Base-by-base conservation (phyloP, 495 filamentous ascomycete genomes). In the Daldinia caldariorum region DNA sequence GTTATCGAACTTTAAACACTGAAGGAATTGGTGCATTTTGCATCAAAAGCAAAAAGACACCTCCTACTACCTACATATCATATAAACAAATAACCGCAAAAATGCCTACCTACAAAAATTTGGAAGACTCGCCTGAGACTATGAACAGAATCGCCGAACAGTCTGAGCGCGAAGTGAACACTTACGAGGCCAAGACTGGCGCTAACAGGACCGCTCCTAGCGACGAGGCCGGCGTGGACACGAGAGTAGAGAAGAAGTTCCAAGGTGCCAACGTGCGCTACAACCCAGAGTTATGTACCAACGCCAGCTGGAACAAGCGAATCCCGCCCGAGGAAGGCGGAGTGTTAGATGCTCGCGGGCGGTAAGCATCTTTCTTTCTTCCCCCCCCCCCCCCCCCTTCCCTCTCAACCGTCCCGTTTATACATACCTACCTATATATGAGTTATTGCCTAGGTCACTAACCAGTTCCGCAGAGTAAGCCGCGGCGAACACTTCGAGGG, bases 101-200 rank as follows among this genome's bases (percentile, higher is more conserved):
- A 5, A 56, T 32, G 55, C 26, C 3, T 26, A 26, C 26, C n/a
- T 34, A 69, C 56, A 74, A 20, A 58, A 77, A n/a, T n/a, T n/a
- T 77, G 73, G 55, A 67, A 54, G 45, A 70, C 7, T 68, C 63
- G 13, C 45, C 64, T 3, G 64, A 75, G 34, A 60, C 66, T 20
- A 39, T 75, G 3, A 67, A 62, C 35, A 55, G 76, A 41, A 78
- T 85, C 55, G 81, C 83, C 67, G 70, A 78, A 20, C 70, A 80
- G 58, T 83, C 84, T 14, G 83, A 86, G 75, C 77, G 69, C 26
- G 84, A 85, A 66, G 78, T 86, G 47, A 83, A 83, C 72, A 78
- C 72, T 20, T 78, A 81, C 67, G 72, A 77, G 32, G 63, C 80
- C 45, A 85, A 85, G 58, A 79, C 79, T 1, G 83, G 82, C 45